phyloP scores from a whole-genome alignment of 441 rosid genomes.

The Erysimum pusillum region DNA sequence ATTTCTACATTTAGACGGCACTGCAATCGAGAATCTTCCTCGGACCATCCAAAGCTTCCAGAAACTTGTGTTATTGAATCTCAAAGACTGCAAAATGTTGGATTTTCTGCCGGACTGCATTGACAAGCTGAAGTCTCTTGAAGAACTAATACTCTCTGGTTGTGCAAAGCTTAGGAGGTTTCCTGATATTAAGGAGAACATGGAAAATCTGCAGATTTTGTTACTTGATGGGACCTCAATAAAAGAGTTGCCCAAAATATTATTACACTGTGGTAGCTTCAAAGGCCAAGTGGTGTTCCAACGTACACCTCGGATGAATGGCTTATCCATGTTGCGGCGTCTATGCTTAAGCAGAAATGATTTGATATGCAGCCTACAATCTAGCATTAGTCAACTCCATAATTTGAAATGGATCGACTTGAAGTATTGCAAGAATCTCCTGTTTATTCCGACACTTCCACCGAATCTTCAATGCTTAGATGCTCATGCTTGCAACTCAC shows the following conservation, averaged over 20 bases:
- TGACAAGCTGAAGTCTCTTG: slow-evolving; percentile 10
- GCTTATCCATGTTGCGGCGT: neutral
- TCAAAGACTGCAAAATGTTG: slow-evolving; percentile 35
- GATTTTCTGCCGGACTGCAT: slow-evolving; percentile 30
- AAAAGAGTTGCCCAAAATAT: neutral
- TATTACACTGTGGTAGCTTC: neutral
- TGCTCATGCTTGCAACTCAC: neutral
- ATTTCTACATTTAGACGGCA: no score
- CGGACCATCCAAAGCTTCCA: neutral
- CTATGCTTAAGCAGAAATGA: slow-evolving; percentile 24
- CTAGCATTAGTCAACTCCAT: slow-evolving; percentile 16
- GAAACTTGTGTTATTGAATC: slow-evolving; percentile 19
- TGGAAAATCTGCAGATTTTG: slow-evolving; percentile 8
- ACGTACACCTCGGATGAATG: neutral
- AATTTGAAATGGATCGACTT: slow-evolving; percentile 8
- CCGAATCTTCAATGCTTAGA: neutral
- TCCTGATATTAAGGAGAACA: neutral
- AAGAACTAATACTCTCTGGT: slow-evolving; percentile 24
- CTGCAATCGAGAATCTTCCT: neutral
- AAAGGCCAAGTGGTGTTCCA: neutral
- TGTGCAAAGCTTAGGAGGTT: slow-evolving; percentile 29
- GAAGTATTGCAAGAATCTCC: slow-evolving; percentile 23
- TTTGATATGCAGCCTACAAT: slow-evolving; percentile 1
- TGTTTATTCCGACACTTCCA: neutral
- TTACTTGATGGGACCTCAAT: slow-evolving; percentile 26